Base-by-base conservation (phyloP, 2,329 filamentous ascomycete species). In the Verruconis gallopava region DNA sequence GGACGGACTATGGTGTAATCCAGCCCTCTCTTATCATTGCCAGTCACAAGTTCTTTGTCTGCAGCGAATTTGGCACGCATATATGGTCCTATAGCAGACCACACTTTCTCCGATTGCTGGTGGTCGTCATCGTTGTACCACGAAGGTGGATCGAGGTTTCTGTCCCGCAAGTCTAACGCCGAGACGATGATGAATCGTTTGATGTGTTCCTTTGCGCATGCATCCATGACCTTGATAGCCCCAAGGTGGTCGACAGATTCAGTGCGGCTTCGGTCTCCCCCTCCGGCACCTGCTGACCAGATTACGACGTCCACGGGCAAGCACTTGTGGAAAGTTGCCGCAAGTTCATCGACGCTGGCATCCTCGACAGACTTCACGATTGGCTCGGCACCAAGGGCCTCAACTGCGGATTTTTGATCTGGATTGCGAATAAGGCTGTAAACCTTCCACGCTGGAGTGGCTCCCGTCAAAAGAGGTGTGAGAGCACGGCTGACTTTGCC, bases 141-240 rank as follows among this genome's bases (percentile, higher is more conserved):
- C 14, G 55, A 56, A 20, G 64, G 67, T 2, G 59, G 56, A 51
- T 50, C 53, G 5, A 48, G 55, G 5, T 42, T 28, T 43, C 58
- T 54, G 51, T 66, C 65, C 18, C 79, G 69, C 14, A 72, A 71
- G 44, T 66, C 66, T 9, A 73, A 56, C 48, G 79, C 78, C 0
- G 76, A 80, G 40, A 83, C 64, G 50, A 81, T 68, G 38, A 83
- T 65, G 59, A 81, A 81, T 46, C 74, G 72, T 3, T 39, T 33
- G 12, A 37, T 18, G 4, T 28, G 36, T 12, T 40, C 40, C 17
- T 22, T 28, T 17, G 44, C 44, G 11, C 22, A 68, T 4, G 77
- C 75, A 38, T 69, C 67, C 60, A 80, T 72, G 54, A 77, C 75
- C 54, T 74, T 65, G 34, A 70, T 69, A 6, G 76, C 77, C 2